These are phyloP conservation scores for Spathaspora boniae DNA, from an alignment of 805 yeast species.

Conservation along the genomic window DNA sequence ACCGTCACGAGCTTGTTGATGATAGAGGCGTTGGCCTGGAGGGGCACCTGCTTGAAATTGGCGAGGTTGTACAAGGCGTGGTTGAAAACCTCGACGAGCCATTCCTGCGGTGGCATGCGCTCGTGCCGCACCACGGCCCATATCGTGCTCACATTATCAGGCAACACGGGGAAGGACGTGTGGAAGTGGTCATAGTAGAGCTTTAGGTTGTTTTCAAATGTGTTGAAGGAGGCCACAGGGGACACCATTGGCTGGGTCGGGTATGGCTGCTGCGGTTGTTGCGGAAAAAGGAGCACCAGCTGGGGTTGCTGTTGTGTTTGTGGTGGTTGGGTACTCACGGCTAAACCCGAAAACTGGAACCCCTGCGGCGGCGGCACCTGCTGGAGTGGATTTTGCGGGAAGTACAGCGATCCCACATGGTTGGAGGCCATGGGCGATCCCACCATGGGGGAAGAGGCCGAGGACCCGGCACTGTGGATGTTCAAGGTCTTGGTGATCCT, in stretches of 20 bases:
- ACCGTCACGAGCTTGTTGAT: conserved; percentile 29
- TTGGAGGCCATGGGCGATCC: conserved; percentile 5
- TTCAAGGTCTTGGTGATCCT: conserved; percentile 19
- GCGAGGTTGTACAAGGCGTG: conserved; percentile 37
- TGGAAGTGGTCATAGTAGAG: conserved; percentile 45
- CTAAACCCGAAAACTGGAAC: not conserved
- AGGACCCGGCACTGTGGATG: conserved; percentile 4
- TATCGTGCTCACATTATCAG: conserved; percentile 27
- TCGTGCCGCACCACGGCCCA: conserved; percentile 18
- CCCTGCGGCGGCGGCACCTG: conserved; percentile 1
- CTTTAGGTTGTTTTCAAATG: conserved; percentile 31
- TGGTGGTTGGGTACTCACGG: conserved; percentile 4
- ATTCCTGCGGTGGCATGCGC: conserved; percentile 25
- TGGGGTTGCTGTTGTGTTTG: conserved; percentile 7
- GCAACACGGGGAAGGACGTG: conserved; percentile 43
- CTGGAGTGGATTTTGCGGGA: no score
- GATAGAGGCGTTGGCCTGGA: conserved; percentile 30
- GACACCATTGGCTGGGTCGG: conserved; percentile 7
- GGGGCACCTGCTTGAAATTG: conserved; percentile 28
- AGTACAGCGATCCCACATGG: not conserved
- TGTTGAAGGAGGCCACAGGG: conserved; percentile 15
- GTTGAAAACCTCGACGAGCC: conserved; percentile 40
- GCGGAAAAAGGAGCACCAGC: conserved; percentile 3
- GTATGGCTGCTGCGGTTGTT: conserved; percentile 8
- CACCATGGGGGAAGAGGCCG: conserved; percentile 5